Conservation (phyloP, 257 asterid species). For the Avicennia marina region DNA sequence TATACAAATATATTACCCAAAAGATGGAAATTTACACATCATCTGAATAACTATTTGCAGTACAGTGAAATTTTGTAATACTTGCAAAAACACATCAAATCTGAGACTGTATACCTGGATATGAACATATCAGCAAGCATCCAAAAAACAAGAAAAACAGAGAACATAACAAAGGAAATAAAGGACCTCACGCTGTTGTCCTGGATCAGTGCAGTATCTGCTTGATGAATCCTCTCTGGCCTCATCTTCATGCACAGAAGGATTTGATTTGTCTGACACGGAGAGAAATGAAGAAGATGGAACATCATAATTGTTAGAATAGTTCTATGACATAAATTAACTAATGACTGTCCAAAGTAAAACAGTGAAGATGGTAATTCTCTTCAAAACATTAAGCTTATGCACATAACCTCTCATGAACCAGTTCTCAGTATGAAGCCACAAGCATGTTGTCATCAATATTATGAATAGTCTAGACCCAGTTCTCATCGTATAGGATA, state of each 20-base stretch:
- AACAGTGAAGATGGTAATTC: conserved; percentile 1
- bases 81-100: neutral
- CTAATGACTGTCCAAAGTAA: neutral
- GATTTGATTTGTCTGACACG: conserved; percentile 32
- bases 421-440: neutral
- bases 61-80: neutral
- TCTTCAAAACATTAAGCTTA: conserved; percentile 12
- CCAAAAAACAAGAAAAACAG: conserved; percentile 9
- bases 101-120: conserved; percentile 9
- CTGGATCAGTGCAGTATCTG: conserved; percentile 21
- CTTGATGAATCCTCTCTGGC: conserved; percentile 21
- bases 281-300: conserved; percentile 9
- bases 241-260: conserved; percentile 9
- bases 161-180: conserved; percentile 19
- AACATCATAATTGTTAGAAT: conserved; percentile 1
- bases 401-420: conserved; percentile 10
- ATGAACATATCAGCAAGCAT: neutral
- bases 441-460: conserved; percentile 2
- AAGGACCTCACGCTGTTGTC: conserved; percentile 47
- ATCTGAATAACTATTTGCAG: neutral
- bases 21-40: neutral
- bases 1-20: too few species aligned
- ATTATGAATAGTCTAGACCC: conserved; percentile 4
- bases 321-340: neutral
- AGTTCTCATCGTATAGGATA: conserved; percentile 10